phyloP scores from a whole-genome alignment of 2,329 filamentous ascomycete genomes.

The Fusarium virguliforme region DNA sequence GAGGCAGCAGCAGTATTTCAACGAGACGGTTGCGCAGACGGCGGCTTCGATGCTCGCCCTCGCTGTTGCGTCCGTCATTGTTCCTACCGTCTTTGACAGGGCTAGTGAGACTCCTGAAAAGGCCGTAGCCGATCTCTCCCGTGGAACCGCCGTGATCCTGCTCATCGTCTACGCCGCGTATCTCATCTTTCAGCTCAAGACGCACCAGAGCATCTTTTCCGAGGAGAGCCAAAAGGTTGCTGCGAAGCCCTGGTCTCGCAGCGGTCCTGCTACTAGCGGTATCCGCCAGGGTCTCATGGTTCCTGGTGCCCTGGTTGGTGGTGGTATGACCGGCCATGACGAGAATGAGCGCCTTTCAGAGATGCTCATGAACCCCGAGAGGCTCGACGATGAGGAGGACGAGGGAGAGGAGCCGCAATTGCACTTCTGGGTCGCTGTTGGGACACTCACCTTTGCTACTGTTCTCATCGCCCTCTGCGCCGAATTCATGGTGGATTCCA shows the following conservation, averaged over 20 bases:
- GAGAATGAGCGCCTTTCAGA: constrained; percentile 64
- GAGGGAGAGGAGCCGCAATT: constrained; percentile 83
- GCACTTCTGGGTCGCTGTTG: constrained; percentile 79
- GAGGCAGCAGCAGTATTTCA: constrained; percentile 88
- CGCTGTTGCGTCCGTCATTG: constrained; percentile 85
- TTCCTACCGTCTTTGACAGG: constrained; percentile 87
- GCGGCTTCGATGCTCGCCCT: constrained; percentile 86
- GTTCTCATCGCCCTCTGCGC: constrained; percentile 86
- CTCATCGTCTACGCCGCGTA: constrained; percentile 88
- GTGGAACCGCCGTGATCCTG: constrained; percentile 84
- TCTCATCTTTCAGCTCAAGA: constrained; percentile 92
- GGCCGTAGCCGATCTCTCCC: constrained; percentile 76
- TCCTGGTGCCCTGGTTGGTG: constrained; percentile 59
- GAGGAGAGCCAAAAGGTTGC: constrained; percentile 84
- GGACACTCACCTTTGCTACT: constrained; percentile 80
- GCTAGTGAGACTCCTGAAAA: constrained; percentile 59
- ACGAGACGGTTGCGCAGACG: constrained; percentile 92
- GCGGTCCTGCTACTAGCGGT: constrained; percentile 52
- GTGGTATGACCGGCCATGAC: constrained; percentile 53
- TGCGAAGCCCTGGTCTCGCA: constrained; percentile 65
- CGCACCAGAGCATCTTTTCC: constrained; percentile 86
- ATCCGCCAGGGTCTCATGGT: constrained; percentile 60
- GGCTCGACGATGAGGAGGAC: constrained; percentile 64
- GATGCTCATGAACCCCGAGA: constrained; percentile 61
- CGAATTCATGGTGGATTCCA: constrained; percentile 83